Evolutionary conservation across 2,329 filamentous ascomycete species (phyloP), one percentile per base, ranked within the genome.

Genomic region (Aspergillus sojae): DNA sequence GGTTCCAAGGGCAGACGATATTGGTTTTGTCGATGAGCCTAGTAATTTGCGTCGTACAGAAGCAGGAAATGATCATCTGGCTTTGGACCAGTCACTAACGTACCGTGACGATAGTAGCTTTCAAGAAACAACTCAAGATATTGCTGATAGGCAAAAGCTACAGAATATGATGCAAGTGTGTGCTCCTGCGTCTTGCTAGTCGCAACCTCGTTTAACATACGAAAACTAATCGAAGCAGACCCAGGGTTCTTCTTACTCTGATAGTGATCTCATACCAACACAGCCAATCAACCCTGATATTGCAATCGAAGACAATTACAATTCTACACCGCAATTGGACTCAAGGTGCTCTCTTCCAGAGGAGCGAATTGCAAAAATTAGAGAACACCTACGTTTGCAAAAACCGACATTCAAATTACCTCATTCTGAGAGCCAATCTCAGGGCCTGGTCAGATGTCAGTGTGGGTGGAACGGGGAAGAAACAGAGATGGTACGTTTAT

Each of bases 391-490:
- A 21, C 43, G 46, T 26, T 57, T 48, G 28, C 59, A 63, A 9
- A 60, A 50, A 30, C 32, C 32, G 12, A 36, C 36, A 19, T 19
- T 55, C 28, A 28, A 45, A 23, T 45, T 28, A 63, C 34, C 39
- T 46, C 28, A 57, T 19, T 14, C 39, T 4, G 30, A 57, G 11
- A 36, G 23, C 19, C 60, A 61, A 28, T 50, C 50, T 7, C 50
- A 32, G 16, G 50, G 41, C 4, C 14, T 34, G 19, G 63, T 82
- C 26, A 67, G 68, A 9, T 84, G 82, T 60, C 77, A 81, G 62
- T 83, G 82, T 65, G 79, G 75, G 14, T 73, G 71, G 67, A 65
- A 73, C 26, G 70, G 74, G 23, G 75, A 79, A 62, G 79, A 82
- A 57, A 70, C 64, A 58, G 72, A 74, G 21, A 82, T 82, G 80